Evolutionary conservation across 768 basidiomycete genomes (phyloP), one percentile per base, ranked within the genome.

Genomic region (Tephrocybe sp.): DNA sequence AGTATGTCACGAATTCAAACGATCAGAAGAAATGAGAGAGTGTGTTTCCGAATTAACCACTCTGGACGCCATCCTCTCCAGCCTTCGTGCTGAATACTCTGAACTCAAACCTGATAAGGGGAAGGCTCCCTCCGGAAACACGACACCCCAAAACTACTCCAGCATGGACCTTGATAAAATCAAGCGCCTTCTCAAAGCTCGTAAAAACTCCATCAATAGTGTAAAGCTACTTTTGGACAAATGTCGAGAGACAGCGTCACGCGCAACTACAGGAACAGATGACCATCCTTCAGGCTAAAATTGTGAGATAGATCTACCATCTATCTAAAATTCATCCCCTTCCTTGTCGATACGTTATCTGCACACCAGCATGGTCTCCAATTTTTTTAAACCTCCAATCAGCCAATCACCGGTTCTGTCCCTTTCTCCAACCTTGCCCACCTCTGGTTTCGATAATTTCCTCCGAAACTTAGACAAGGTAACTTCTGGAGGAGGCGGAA

Each of bases 1-100:
- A 63, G 89, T 87, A 12, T 91, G 88, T 63, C 78, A 76, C 13
- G 69, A 69, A 31, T 90, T 87, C 73, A 83, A 79, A 52, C 74
- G 76, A 41, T 68, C 77, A 47, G 87, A 91, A 53, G 87, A 89
- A 55, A 70, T 89, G 46, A 78, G 79, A 16, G 86, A 87, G 38
- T 76, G 68, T 49, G 69, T 87, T 13, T 63, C 76, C 3, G 79
- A 79, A 16, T 66, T 92, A 23, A 67, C 63, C 5, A 78, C 74
- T 2, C 70, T 91, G 20, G 89, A 92, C 60, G 78, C 76, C 45
- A 69, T 84, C 32, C 68, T 91, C 31, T 69, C 70, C 7, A 68
- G 73, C n/a, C 68, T 87, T 30, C 83, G 89, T 3, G 62, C 65
- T 7, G 74, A 82, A 54, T 69, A 80, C 6, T 56, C 56, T 16